phyloP scores from a whole-genome alignment of 2,329 filamentous ascomycete genomes.

The Xylariaceae sp. region DNA sequence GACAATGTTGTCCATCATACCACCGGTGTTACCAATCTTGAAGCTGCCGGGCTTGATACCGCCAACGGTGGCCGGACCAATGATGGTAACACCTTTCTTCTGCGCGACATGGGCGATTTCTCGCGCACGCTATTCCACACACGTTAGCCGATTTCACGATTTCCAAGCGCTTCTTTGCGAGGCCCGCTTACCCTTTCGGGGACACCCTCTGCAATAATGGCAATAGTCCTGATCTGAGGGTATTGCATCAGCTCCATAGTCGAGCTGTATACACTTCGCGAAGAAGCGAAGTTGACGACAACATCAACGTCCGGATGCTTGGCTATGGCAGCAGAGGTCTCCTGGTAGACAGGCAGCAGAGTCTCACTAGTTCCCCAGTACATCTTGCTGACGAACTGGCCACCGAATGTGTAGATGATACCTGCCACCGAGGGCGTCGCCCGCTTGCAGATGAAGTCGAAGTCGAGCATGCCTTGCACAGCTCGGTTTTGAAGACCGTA shows the following conservation, averaged over 20 bases:
- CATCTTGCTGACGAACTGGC: conserved; percentile 99
- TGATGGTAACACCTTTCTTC: conserved; percentile 99
- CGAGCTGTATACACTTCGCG: conserved; percentile 96
- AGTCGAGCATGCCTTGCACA: conserved; percentile 94
- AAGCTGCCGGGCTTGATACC: conserved; percentile 99
- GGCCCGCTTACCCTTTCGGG: conserved; percentile 80
- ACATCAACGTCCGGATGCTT: conserved; percentile 98
- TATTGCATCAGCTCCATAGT: conserved; percentile 98
- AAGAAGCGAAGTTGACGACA: conserved; percentile 99
- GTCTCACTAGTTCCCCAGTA: conserved; percentile 99
- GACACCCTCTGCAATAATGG: conserved; percentile 99
- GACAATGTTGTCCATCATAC: conserved; percentile 99
- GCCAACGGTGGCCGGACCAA: conserved; percentile 96
- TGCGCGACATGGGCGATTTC: conserved; percentile 96
- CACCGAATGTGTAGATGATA: conserved; percentile 99
- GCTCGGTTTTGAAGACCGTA: conserved; percentile 97
- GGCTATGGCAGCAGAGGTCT: conserved; percentile 85
- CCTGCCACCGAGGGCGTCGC: conserved; percentile 93
- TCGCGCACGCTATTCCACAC: conserved; percentile 73
- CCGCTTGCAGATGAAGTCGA: conserved; percentile 99
- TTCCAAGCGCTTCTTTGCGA: not conserved
- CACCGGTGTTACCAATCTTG: conserved; percentile 99
- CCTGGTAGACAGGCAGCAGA: conserved; percentile 96
- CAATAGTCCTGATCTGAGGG: conserved; percentile 97
- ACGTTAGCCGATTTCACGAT: conserved; percentile 31